Evolutionary conservation across 2,329 filamentous ascomycete genomes (phyloP).

Genomic region (Tolypocladium endophyticum): DNA sequence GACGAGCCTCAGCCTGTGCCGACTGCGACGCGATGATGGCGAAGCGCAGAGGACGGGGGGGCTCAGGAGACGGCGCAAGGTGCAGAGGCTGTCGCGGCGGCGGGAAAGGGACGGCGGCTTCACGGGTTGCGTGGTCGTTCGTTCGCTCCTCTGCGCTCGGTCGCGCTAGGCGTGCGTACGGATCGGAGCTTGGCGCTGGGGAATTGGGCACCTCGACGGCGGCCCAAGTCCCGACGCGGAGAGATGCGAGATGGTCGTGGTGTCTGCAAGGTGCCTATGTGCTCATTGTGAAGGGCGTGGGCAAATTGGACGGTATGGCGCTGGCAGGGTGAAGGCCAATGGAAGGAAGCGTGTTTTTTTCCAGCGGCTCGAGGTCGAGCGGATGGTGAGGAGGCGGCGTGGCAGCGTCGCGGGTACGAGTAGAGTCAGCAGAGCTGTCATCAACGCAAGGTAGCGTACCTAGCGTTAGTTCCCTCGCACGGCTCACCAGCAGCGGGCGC

Average conservation of each 20-base stretch:
- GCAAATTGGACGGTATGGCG: background rate
- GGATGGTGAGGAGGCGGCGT: background rate
- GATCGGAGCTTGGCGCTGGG: slow-evolving; percentile 1
- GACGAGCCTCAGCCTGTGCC: background rate
- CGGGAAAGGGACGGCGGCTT: background rate
- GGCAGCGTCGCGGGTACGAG: background rate
- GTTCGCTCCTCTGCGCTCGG: background rate
- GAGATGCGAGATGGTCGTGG: slow-evolving; percentile 6
- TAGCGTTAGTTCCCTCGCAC: background rate
- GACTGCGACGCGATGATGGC: background rate
- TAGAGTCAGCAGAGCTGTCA: background rate
- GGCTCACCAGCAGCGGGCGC: background rate
- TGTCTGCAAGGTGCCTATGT: slow-evolving; percentile 4
- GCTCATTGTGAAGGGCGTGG: slow-evolving; percentile 5
- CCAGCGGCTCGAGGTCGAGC: background rate
- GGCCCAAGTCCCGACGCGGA: slow-evolving; percentile 8
- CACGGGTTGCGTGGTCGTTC: background rate
- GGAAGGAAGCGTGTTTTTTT: background rate
- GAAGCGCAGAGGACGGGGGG: background rate
- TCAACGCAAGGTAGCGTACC: background rate
- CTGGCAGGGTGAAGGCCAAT: background rate
- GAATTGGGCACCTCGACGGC: slow-evolving; percentile 11
- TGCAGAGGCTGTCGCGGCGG: background rate
- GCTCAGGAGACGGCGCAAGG: background rate
- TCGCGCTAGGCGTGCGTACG: background rate